These are phyloP conservation scores for Gentiana dahurica DNA, from an alignment of 257 asterid species.

Conservation along the genomic window DNA sequence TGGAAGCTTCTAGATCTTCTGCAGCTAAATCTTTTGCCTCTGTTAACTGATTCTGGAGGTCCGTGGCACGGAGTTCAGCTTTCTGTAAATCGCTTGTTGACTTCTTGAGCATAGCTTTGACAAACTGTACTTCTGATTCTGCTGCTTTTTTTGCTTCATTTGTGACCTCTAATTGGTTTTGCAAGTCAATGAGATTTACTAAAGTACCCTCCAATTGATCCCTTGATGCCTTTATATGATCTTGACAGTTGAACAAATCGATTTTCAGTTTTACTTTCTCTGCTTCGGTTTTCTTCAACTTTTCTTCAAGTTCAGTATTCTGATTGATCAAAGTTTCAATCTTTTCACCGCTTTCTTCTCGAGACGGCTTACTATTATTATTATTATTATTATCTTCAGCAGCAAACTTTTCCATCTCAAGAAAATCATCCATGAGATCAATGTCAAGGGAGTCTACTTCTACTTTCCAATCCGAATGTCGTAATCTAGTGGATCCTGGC, in stretches of 20 bases:
- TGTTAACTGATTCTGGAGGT: conserved; percentile 31
- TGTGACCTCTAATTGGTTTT: conserved; percentile 32
- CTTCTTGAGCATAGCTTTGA: conserved; percentile 30
- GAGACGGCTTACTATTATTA: neutral
- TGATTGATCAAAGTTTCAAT: conserved; percentile 13
- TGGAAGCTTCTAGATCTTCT: conserved; percentile 22
- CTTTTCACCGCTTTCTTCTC: conserved; percentile 15
- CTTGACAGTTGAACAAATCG: conserved; percentile 32
- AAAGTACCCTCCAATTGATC: conserved; percentile 39
- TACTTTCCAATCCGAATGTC: conserved; percentile 12
- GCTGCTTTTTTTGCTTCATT: conserved; percentile 39
- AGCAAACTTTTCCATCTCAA: conserved; percentile 81
- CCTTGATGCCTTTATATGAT: conserved; percentile 40
- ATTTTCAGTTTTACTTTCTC: conserved; percentile 47
- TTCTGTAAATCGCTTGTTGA: conserved; percentile 33
- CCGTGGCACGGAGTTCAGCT: conserved; percentile 28
- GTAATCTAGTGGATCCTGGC: conserved; percentile 11
- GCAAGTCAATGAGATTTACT: conserved; percentile 27
- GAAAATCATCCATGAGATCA: conserved; percentile 82
- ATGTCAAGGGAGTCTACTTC: conserved; percentile 38
- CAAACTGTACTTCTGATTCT: conserved; percentile 28
- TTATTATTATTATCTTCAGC: conserved; percentile 10
- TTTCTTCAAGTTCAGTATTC: conserved; percentile 43
- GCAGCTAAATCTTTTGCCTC: conserved; percentile 21
- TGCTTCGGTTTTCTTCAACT: conserved; percentile 27